Evolutionary conservation across 768 basidiomycete species (phyloP), one percentile per base, ranked within the genome.

Genomic region (Boletellus ananas): DNA sequence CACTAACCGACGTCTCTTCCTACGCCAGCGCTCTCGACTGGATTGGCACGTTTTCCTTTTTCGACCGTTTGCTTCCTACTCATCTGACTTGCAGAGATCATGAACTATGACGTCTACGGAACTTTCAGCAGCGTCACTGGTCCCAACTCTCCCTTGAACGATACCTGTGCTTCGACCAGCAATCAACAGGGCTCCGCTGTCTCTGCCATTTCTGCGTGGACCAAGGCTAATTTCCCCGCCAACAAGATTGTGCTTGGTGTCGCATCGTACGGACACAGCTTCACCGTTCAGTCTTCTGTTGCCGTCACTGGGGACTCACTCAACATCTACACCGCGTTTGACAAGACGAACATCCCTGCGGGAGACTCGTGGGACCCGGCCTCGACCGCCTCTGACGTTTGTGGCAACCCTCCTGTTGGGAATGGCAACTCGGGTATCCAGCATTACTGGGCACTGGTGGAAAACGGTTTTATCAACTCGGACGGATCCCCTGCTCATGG

Each of bases 221-320:
- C 75, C 1, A 57, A 61, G 0, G 92, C 92, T 34, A 88, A 89
- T 11, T 84, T 97, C 69, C 87, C 92, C 16, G 69, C 75, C 8
- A 50, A 54, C 45, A 70, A 87, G 70, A 84, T 95, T 50, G 80
- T 92, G 25, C 80, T 97, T 7, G 94, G 93, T 46, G 83, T 95
- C 1, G 81, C 93, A 12, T 72, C 85, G 16, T 95, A 91, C 68
- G 90, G 90, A 1, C 91, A 91, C 69, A 82, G 89, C 18, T 94
- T 74, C 74, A 68, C 36, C 0, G 66, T 68, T 4, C 18, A 55
- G 17, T 56, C 56, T n/a, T 61, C 64, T 23, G 52, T 60, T 3
- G 60, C 63, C 23, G 51, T 62, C 46, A 45, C 57, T 14, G 47
- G 41, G 10, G 39, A 11, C 43, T 54, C 57, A 9, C 63, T 85